Conservation (phyloP, 805 yeast genomes). For the Lipomyces starkeyi region DNA sequence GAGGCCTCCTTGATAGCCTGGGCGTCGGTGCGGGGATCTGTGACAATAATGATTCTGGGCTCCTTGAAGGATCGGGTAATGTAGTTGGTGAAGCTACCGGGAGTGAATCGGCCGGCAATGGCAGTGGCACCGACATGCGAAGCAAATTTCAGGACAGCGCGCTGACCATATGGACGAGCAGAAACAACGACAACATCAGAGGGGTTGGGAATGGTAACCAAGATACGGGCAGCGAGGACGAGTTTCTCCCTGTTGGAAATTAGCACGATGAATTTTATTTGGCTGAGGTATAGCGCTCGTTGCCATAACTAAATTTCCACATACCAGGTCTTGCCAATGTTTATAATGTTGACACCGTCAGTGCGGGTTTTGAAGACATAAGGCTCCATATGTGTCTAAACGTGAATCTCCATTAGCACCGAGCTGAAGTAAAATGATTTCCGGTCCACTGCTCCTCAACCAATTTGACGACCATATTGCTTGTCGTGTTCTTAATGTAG, state of each 20-base stretch:
- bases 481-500: not conserved
- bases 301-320: constrained; percentile 15
- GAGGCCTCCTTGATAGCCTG: constrained; percentile 99
- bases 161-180: constrained; percentile 99
- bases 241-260: constrained; percentile 70
- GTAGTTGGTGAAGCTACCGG: constrained; percentile 99
- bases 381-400: constrained; percentile 86
- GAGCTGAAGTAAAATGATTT: not conserved
- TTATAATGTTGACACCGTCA: constrained; percentile 98
- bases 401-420: not conserved
- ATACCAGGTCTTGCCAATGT: constrained; percentile 97
- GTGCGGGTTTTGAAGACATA: constrained; percentile 98
- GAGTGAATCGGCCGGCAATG: constrained; percentile 99
- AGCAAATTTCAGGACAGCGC: constrained; percentile 99
- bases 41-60: constrained; percentile 98
- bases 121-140: constrained; percentile 99
- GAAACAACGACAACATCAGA: constrained; percentile 98
- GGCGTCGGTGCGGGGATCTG: constrained; percentile 99
- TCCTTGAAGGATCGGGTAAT: constrained; percentile 99
- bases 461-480: not conserved
- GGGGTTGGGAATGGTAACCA: constrained; percentile 99
- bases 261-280: not conserved
- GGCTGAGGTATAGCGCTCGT: not conserved
- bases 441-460: not conserved
- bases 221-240: constrained; percentile 99